A percentile compares a stretch with the other conserved stretches of the same genome.
phyloP scores from a whole-genome alignment of 2,329 filamentous ascomycete species.

The Bipolaris sorokiniana region DNA sequence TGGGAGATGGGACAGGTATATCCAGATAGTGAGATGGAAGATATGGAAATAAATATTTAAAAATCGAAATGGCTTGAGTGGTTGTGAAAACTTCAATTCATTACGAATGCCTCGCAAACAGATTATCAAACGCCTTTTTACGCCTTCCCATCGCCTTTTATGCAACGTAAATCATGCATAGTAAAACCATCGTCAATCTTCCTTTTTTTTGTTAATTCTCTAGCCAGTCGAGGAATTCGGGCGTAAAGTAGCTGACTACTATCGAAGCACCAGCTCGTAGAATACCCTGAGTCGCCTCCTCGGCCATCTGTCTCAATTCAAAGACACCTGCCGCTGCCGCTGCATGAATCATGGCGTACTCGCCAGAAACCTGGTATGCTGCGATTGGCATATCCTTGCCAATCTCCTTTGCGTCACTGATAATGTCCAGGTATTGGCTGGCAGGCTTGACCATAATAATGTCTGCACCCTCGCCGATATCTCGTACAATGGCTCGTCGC shows the following conservation, averaged over 20 bases:
- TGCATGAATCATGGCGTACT: conserved; percentile 98
- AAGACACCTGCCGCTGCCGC: conserved; percentile 96
- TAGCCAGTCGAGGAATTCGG: conserved; percentile 73
- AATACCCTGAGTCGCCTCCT: conserved; percentile 93
- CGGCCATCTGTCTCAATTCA: conserved; percentile 91
- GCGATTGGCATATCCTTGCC: conserved; percentile 90
- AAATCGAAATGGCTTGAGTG: too few relatives aligned
- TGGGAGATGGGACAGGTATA: too few relatives aligned
- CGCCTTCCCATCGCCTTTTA: neutral
- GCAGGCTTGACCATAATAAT: conserved; percentile 99
- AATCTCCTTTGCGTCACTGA: conserved; percentile 94
- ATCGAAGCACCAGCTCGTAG: conserved; percentile 91
- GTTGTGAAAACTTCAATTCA: too few relatives aligned
- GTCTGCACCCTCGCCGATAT: conserved; percentile 92
- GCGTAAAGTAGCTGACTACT: conserved; percentile 92
- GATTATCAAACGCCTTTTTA: neutral
- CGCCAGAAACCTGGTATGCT: conserved; percentile 95
- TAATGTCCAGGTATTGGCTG: conserved; percentile 94
- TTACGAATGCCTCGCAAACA: neutral
- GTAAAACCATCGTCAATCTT: neutral
- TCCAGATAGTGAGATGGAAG: too few relatives aligned
- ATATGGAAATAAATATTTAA: too few relatives aligned
- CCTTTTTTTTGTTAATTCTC: conserved; percentile 28
- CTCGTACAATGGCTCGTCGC: conserved; percentile 84
- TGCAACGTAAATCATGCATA: neutral